phyloP scores from a whole-genome alignment of 108 stramenopile genomes.

The Skeletonema grethae region DNA sequence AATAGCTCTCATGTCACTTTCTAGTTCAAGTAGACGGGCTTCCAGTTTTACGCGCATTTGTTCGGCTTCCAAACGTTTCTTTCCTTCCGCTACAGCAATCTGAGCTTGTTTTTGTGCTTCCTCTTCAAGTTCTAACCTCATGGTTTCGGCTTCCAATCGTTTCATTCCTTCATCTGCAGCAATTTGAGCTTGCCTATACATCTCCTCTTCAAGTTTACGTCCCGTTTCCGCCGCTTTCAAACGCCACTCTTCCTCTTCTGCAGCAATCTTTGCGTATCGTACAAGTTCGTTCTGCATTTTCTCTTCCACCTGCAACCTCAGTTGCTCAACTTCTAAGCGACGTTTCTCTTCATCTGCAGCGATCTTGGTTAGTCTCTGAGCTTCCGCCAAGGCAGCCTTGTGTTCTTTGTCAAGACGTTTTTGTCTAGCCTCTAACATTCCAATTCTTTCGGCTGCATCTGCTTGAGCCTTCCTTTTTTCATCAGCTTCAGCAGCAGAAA shows the following conservation, averaged over 20 bases:
- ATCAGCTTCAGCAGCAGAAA: background rate
- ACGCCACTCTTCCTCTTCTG: background rate
- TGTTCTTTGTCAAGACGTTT: background rate
- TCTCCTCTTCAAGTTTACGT: background rate
- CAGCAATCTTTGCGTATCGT: background rate
- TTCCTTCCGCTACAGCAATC: background rate
- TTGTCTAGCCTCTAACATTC: background rate
- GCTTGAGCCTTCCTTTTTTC: background rate
- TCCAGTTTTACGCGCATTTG: background rate
- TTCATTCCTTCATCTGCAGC: background rate
- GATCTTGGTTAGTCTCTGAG: background rate
- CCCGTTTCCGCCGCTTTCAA: background rate
- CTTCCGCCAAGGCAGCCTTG: background rate
- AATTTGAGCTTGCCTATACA: background rate
- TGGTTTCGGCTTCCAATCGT: background rate
- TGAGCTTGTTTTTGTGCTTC: constrained; percentile 1
- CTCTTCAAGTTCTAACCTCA: background rate
- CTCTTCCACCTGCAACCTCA: background rate
- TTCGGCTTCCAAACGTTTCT: constrained; percentile 1
- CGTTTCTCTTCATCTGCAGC: background rate
- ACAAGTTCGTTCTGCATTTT: background rate
- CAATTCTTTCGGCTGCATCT: background rate
- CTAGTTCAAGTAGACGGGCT: background rate
- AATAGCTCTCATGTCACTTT: no score
- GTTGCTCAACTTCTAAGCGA: background rate